Evolutionary conservation across 192 early-diverging fungal genomes (phyloP), one percentile per base, ranked within the genome.

Genomic region (Gamsiella multidivaricata): DNA sequence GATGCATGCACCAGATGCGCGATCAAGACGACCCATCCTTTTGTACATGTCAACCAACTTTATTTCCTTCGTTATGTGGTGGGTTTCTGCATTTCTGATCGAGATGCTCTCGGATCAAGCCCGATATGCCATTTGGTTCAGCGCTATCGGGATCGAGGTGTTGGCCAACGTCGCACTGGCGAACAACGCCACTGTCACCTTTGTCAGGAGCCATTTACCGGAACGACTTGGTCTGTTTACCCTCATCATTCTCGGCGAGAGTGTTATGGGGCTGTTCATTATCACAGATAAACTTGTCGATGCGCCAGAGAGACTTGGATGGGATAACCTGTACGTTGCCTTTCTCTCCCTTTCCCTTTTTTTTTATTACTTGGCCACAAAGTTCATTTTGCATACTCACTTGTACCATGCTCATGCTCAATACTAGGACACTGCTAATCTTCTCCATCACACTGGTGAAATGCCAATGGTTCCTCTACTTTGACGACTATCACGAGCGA

Each of bases 401-500:
- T 54, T 12, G n/a, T 31, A 20, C 25, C 11, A 53, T 3, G 14
- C 39, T 37, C 25, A 45, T 26, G 20, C 56, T 41, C 59, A 14
- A 61, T 52, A 34, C 26, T 70, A 80, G 54, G 69, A 74, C 65
- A 10, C n/a, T 72, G 34, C 45, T 72, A 12, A 83, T 83, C 39
- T 79, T 85, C 64, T 82, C 80, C 26, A 71, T 85, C 45, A 73
- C 81, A 9, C 64, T 83, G 26, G 81, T 85, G 42, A 81, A 83
- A 63, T 72, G 69, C 23, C 81, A 75, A 42, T 85, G 82, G 75
- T 85, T 85, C 50, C 62, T 85, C 54, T 85, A 83, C 62, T 85
- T 85, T 80, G 84, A 85, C 23, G 82, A 85, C 47, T 85, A 83
- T 41, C 76, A 61, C 39, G 65, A 85, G 50, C 82, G 83, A 64